Evolutionary conservation across 2,329 filamentous ascomycete genomes (phyloP).

Genomic region (Trichoderma sp.): DNA sequence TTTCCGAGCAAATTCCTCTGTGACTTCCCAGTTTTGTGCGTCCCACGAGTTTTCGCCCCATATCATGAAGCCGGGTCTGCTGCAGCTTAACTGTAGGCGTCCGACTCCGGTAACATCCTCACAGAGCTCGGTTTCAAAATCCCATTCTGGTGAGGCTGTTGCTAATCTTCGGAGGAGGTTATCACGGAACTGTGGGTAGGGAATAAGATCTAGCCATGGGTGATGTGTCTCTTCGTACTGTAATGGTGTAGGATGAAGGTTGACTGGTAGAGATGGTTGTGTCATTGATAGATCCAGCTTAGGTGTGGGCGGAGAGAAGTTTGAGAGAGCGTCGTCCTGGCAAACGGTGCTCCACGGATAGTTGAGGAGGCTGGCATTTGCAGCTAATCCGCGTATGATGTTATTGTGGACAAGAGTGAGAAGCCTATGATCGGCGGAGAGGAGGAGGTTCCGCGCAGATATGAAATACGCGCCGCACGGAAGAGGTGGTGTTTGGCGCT

Average conservation of each 20-base stretch:
- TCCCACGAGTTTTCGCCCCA: slow-evolving; percentile 2
- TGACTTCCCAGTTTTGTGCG: background rate
- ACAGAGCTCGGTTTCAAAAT: background rate
- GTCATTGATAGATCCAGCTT: background rate
- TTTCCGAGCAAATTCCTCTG: background rate
- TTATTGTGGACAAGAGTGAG: slow-evolving; percentile 4
- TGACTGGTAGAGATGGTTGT: background rate
- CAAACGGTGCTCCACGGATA: background rate
- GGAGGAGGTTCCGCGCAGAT: background rate
- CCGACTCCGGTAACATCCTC: background rate
- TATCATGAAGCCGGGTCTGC: background rate
- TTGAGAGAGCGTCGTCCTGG: background rate
- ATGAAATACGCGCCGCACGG: background rate
- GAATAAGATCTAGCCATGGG: background rate
- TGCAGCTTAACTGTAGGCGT: background rate
- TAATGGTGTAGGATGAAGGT: background rate
- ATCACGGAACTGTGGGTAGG: background rate
- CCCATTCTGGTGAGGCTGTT: background rate
- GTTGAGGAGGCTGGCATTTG: background rate
- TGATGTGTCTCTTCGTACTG: background rate
- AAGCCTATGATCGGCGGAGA: background rate
- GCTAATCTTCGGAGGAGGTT: background rate
- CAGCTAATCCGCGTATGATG: background rate
- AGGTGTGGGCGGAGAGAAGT: background rate
- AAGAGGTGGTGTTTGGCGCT: background rate